Evolutionary conservation across 352 stramenopile genomes (phyloP), one percentile per base, ranked within the genome.

Genomic region (Globisporangium mamillatum): DNA sequence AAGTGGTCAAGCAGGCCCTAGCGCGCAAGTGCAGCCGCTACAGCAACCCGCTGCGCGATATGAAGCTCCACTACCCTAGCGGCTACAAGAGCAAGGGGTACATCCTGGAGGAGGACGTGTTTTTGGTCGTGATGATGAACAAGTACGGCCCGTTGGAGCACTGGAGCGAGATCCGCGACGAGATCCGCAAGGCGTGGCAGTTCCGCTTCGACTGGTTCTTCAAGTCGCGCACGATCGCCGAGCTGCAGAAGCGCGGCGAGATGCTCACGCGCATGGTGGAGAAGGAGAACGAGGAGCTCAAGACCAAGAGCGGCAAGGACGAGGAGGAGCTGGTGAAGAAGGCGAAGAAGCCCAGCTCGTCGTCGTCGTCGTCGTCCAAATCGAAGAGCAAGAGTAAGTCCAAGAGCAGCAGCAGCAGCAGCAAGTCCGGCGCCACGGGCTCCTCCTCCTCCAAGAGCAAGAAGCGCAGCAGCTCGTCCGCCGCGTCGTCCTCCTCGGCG

Each of bases 161-260:
- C 74, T 98, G 97, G 82, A 97, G 98, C 71, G 89, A 98, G 68
- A 99, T 99, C 74, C 93, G 97, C 34, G 93, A 99, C 69, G 96
- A 99, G 78, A 99, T 99, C 71, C 90, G 93, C 67, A 96, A 97
- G 61, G 95, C 96, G 20, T 99, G 96, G 96, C 97, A 99, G 74
- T 99, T 99, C 77, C 93, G 97, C 12, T 99, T 99, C 67, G 95
- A 99, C 77, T 99, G 97, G 97, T 99, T 99, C 72, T 99, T 99
- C 82, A 99, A 99, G 81, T 99, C 94, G 38, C 86, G 97, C 50
- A 99, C 93, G 68, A 96, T 98, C 29, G 84, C 82, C n/a, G 97
- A 99, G 80, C 90, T 99, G 32, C 95, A 99, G 75, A 98, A 98
- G 77, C 95, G 97, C 52, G 97, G 96, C 16, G 97, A 99, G 72